phyloP scores from a whole-genome alignment of 345 rosid genomes.

The Physaria fendleri region DNA sequence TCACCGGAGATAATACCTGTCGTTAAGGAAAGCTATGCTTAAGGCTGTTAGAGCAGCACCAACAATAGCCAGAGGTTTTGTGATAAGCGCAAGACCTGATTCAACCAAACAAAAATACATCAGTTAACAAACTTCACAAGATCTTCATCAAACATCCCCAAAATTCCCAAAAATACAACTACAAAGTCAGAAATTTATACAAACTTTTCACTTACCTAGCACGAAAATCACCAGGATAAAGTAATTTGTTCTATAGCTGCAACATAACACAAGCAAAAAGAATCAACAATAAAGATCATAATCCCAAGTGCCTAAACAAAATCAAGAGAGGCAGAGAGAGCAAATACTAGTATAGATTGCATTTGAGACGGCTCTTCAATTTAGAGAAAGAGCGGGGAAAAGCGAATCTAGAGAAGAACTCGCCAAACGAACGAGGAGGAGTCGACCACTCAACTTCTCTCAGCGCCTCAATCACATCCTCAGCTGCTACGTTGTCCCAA shows the following conservation, averaged over 20 bases:
- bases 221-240: slow-evolving; percentile 26
- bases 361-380: slow-evolving; percentile 34
- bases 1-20: slow-evolving; percentile 14
- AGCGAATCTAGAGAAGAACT: slow-evolving; percentile 34
- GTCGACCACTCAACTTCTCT: slow-evolving; percentile 39
- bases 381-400: slow-evolving; percentile 35
- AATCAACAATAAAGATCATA: slow-evolving; percentile 7
- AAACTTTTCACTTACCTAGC: slow-evolving; percentile 19
- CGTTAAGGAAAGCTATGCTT: slow-evolving; percentile 31
- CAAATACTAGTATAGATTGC: slow-evolving; percentile 37
- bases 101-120: slow-evolving; percentile 1
- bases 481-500: slow-evolving; percentile 35
- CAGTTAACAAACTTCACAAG: not conserved
- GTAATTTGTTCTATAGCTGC: slow-evolving; percentile 34
- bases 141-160: not conserved
- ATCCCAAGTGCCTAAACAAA: not conserved
- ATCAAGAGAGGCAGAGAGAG: not conserved
- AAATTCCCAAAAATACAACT: not conserved
- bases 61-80: slow-evolving; percentile 30
- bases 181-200: not conserved
- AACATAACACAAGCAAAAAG: not conserved
- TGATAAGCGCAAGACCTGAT: slow-evolving; percentile 25
- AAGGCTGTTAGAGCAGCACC: slow-evolving; percentile 32
- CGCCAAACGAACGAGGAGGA: slow-evolving; percentile 30
- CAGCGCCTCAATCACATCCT: slow-evolving; percentile 34